Evolutionary conservation across 768 basidiomycete genomes (phyloP).

Genomic region (Kwoniella botswanensis): DNA sequence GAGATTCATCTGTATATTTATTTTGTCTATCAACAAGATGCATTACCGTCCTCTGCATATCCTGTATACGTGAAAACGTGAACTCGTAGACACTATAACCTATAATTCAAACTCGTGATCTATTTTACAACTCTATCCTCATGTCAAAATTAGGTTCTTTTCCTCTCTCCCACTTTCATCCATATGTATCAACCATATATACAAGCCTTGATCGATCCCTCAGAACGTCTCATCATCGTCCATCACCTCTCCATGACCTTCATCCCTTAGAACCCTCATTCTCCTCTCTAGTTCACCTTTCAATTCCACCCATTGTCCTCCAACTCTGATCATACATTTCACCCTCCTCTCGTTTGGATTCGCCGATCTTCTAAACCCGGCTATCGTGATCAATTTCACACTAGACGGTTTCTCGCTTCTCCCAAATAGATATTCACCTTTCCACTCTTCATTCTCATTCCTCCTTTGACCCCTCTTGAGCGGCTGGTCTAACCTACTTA

Average conservation of each 20-base stretch:
- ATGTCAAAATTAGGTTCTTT: neutral
- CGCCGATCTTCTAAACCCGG: constrained; percentile 9
- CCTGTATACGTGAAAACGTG: no score
- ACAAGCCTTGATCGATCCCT: neutral
- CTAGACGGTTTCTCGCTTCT: constrained; percentile 34
- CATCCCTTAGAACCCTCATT: constrained; percentile 5
- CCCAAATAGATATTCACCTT: constrained; percentile 50
- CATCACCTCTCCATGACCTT: neutral
- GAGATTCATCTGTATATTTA: no score
- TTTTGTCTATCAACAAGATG: no score
- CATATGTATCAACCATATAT: no score
- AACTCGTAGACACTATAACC: neutral
- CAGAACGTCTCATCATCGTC: constrained; percentile 12
- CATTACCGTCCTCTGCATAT: no score
- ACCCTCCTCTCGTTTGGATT: constrained; percentile 8
- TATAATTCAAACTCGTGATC: neutral
- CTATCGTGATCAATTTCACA: constrained; percentile 43
- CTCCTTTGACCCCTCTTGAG: constrained; percentile 40
- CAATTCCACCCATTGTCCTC: constrained; percentile 36
- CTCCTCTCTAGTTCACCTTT: constrained; percentile 21
- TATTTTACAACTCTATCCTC: neutral
- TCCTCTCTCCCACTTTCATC: no score
- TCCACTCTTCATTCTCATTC: constrained; percentile 51
- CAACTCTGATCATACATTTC: constrained; percentile 33
- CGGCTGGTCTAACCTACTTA: constrained; percentile 38